A percentile compares a stretch with the other conserved stretches of the same genome.
phyloP scores from a whole-genome alignment of 2,329 filamentous ascomycete genomes.

The Arachnomyces sp. region DNA sequence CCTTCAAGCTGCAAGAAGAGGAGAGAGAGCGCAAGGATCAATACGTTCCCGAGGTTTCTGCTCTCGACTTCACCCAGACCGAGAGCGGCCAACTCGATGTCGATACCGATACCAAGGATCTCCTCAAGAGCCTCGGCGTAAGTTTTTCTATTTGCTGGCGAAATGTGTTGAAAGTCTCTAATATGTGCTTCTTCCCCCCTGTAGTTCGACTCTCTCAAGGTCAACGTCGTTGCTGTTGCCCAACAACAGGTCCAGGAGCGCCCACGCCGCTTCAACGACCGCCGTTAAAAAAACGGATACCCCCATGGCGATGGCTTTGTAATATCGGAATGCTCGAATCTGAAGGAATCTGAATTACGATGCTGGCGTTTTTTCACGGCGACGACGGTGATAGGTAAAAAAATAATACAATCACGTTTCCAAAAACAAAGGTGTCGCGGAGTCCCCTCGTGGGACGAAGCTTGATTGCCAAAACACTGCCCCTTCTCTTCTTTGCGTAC shows the following conservation, averaged over 20 bases:
- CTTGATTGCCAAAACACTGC: conserved; percentile 74
- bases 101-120: conserved; percentile 95
- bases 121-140: conserved; percentile 98
- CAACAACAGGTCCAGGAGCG: conserved; percentile 84
- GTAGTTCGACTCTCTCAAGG: conserved; percentile 93
- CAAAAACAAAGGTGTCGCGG: conserved; percentile 77
- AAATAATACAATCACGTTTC: conserved; percentile 19
- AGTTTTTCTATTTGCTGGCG: conserved; percentile 38
- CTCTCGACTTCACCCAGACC: conserved; percentile 92
- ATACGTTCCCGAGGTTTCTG: conserved; percentile 98
- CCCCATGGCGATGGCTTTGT: too few species aligned
- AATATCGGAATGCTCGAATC: too few species aligned
- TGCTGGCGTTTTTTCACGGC: conserved; percentile 5
- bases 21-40: conserved; percentile 99
- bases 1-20: conserved; percentile 99
- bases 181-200: conserved; percentile 12
- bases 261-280: conserved; percentile 59
- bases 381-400: conserved; percentile 6
- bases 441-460: conserved; percentile 70
- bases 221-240: conserved; percentile 86
- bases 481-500: conserved; percentile 10
- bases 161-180: conserved; percentile 21
- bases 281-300: conserved; percentile 6
- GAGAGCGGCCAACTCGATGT: conserved; percentile 92
- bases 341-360: conserved; percentile 1